Conservation (phyloP, 257 asterid species). For the Fraxinus excelsior region DNA sequence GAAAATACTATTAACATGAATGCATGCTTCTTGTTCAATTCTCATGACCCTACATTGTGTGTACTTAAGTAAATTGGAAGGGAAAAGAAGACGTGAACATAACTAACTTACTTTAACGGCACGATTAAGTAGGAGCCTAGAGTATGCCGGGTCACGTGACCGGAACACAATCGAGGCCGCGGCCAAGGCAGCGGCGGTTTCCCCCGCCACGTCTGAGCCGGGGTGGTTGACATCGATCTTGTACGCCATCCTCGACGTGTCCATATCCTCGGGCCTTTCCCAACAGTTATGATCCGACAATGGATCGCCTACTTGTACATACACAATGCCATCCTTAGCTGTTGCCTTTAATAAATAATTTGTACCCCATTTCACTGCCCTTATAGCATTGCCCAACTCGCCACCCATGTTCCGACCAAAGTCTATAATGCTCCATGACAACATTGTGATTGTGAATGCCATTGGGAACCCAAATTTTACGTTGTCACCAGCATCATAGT, state of each 20-base stretch:
- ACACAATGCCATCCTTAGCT: slow-evolving; percentile 65
- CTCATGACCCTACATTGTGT: slow-evolving; percentile 17
- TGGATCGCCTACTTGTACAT: slow-evolving; percentile 81
- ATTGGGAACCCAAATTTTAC: slow-evolving; percentile 82
- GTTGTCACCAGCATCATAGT: slow-evolving; percentile 95
- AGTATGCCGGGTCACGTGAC: slow-evolving; percentile 65
- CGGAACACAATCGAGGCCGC: slow-evolving; percentile 91
- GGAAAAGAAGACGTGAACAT: background rate
- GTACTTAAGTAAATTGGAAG: slow-evolving; percentile 4
- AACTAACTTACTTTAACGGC: slow-evolving; percentile 63
- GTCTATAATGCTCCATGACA: slow-evolving; percentile 84
- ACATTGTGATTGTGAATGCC: slow-evolving; percentile 78
- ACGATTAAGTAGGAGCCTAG: slow-evolving; percentile 67
- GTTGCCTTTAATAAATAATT: slow-evolving; percentile 82
- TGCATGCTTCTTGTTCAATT: too few species aligned
- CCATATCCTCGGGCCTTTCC: slow-evolving; percentile 96
- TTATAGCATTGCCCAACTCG: slow-evolving; percentile 60
- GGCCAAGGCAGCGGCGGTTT: slow-evolving; percentile 90
- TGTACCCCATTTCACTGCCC: slow-evolving; percentile 77
- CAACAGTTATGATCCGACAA: slow-evolving; percentile 85
- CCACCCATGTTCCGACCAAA: slow-evolving; percentile 67
- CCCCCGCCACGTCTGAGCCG: slow-evolving; percentile 91
- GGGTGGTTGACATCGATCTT: slow-evolving; percentile 65
- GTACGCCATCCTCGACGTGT: slow-evolving; percentile 65
- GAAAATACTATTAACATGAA: slow-evolving; percentile 15